These are phyloP conservation scores for Boletus vinaceobasis DNA, from an alignment of 768 basidiomycete genomes.

Conservation along the genomic window DNA sequence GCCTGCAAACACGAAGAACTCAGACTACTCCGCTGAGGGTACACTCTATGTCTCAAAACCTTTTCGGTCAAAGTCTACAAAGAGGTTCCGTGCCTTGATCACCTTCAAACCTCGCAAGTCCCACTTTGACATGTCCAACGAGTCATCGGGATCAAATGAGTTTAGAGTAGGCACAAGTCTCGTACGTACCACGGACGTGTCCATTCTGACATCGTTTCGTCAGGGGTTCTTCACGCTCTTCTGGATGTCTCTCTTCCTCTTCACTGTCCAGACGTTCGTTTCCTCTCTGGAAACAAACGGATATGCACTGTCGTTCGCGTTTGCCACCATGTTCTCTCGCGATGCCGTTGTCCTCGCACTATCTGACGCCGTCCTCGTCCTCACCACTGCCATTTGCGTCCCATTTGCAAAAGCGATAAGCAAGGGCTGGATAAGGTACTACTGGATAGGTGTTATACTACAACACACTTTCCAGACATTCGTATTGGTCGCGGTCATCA, in stretches of 20 bases:
- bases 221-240: constrained; percentile 95
- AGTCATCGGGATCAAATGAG: constrained; percentile 70
- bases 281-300: constrained; percentile 76
- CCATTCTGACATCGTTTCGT: constrained; percentile 2
- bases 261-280: constrained; percentile 74
- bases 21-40: constrained; percentile 50
- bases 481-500: constrained; percentile 70
- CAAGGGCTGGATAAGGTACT: constrained; percentile 78
- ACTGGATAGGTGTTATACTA: constrained; percentile 68
- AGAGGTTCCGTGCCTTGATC: constrained; percentile 77
- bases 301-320: constrained; percentile 70
- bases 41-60: constrained; percentile 75
- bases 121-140: constrained; percentile 79
- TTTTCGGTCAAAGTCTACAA: constrained; percentile 67
- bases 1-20: not conserved
- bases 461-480: constrained; percentile 80
- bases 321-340: constrained; percentile 83
- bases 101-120: constrained; percentile 87
- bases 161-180: constrained; percentile 55
- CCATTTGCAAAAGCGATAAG: constrained; percentile 76
- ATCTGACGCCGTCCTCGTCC: constrained; percentile 79
- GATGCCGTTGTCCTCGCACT: constrained; percentile 81
- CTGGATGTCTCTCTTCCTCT: constrained; percentile 86
- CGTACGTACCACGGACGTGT: constrained; percentile 1
- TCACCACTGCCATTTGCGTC: constrained; percentile 72